Evolutionary conservation across 495 filamentous ascomycete species (phyloP), one percentile per base, ranked within the genome.

Genomic region (Penicillium canariense): DNA sequence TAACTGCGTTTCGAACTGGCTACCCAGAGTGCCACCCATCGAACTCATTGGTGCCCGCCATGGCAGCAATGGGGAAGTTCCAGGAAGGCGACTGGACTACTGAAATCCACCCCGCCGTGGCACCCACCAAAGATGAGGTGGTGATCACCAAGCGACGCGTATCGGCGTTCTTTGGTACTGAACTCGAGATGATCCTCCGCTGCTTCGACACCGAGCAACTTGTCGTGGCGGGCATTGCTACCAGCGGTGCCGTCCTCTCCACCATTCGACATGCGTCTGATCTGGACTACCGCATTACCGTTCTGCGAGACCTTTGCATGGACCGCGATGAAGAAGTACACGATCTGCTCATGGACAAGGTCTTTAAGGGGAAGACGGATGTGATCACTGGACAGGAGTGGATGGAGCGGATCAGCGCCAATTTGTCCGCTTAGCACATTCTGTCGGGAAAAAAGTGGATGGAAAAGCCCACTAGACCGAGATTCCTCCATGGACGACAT

Each of bases 201-300:
- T 59, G 62, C 35, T 56, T 60, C 9, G 61, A 54, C 6, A 56
- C 63, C 1, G 54, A 72, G 28, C 52, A 59, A 10, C 27, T 76
- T 2, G 67, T 74, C 11, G 18, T 76, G 2, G 61, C 63, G 0
- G 73, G 73, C 1, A 39, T 75, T 17, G 62, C 49, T 22, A 72
- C 73, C 4, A 72, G 71, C 25, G 73, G 72, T 10, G 72, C 68
- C 6, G 71, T 75, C 7, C 56, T 77, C 27, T 74, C 72, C 4
- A 77, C 73, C 11, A 58, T 76, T 22, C 68, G 67, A 10, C 61
- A 71, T 18, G 73, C 67, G 7, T 58, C 52, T 14, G 72, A 76
- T 57, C 31, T 67, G 47, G 75, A 76, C 47, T 72, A 68, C 30
- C 40, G 55, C 2, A 30, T 76, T 27, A 69, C 64, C 4, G 67